phyloP scores from a whole-genome alignment of 208 protist species.

The Tetramitus jugosus region DNA sequence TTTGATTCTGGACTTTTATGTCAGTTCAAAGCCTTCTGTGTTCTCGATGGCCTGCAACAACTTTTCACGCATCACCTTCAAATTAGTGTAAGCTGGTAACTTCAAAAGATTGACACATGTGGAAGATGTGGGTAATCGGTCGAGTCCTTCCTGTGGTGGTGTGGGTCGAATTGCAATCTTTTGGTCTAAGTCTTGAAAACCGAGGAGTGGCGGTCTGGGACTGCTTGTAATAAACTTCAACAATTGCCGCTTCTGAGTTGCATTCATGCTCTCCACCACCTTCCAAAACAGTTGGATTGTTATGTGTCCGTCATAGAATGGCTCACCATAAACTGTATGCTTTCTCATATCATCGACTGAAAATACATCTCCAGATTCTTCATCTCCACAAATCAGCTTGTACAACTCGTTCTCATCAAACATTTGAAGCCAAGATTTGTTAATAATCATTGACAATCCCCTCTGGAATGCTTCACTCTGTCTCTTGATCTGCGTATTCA shows the following conservation, averaged over 20 bases:
- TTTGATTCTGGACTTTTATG: constrained; percentile 2
- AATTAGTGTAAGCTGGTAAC: constrained; percentile 65
- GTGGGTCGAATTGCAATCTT: constrained; percentile 59
- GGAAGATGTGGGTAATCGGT: constrained; percentile 66
- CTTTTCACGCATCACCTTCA: constrained; percentile 57
- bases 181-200: constrained; percentile 75
- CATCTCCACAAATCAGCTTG: constrained; percentile 64
- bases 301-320: constrained; percentile 43
- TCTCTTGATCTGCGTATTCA: constrained; percentile 68
- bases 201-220: constrained; percentile 71
- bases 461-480: constrained; percentile 67
- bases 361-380: constrained; percentile 28
- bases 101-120: constrained; percentile 86
- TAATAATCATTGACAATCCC: constrained; percentile 61
- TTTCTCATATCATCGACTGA: constrained; percentile 63
- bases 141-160: constrained; percentile 8
- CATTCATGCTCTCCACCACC: constrained; percentile 59
- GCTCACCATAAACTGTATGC: constrained; percentile 68
- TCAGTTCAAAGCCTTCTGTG: neutral
- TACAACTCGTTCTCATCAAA: constrained; percentile 75
- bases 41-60: constrained; percentile 69
- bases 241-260: constrained; percentile 58
- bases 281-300: constrained; percentile 68
- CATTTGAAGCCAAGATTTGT: constrained; percentile 53
- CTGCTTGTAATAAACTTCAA: constrained; percentile 75